Base-by-base conservation (phyloP, 2,329 filamentous ascomycete genomes). In the Didymella pinodella region DNA sequence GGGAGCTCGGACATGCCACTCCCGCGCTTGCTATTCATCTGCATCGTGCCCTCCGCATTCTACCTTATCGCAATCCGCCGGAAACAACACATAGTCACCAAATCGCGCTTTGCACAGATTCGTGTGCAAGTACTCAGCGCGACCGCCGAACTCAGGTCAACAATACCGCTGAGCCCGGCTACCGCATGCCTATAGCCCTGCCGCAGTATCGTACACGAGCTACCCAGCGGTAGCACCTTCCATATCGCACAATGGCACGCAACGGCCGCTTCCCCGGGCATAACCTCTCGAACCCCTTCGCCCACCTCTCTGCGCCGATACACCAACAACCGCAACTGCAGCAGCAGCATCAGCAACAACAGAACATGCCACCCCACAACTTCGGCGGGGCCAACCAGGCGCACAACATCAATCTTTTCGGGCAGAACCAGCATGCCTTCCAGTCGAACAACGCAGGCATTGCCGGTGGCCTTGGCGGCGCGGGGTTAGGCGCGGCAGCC, bases 291-390 rank as follows among this genome's bases (percentile, higher is more conserved):
- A 85, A 84, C 64, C 85, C 86, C 26, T 89, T 88, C 74, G 78
- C 82, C 45, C 83, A 86, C 66, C 78, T 86, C 45, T 66, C 66
- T 51, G 84, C 84, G 65, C 80, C 76, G 12, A 75, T 78, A 65
- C 80, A 82, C 64, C 77, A 81, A 65, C 78, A 81, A 63, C 80
- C 79, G 52, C 77, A 79, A 48, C 74, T 78, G 29, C 80, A 83
- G 57, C 78, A 79, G 54, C 76, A 79, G 63, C 63, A 67, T 18
- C 65, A 64, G 46, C 67, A 69, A 46, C 67, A 65, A 29, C 65
- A 65, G 47, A 84, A 82, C 45, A 81, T 93, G 56, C 83, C 84
- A 59, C 90, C 91, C 74, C 87, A 90, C 49, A 85, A 84, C 56
- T 96, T 95, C 76, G 86, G 71, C 53, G 70, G 65, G 56, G 72